These are phyloP conservation scores for Dothistroma pini DNA, from an alignment of 2,329 filamentous ascomycete genomes.

Conservation along the genomic window DNA sequence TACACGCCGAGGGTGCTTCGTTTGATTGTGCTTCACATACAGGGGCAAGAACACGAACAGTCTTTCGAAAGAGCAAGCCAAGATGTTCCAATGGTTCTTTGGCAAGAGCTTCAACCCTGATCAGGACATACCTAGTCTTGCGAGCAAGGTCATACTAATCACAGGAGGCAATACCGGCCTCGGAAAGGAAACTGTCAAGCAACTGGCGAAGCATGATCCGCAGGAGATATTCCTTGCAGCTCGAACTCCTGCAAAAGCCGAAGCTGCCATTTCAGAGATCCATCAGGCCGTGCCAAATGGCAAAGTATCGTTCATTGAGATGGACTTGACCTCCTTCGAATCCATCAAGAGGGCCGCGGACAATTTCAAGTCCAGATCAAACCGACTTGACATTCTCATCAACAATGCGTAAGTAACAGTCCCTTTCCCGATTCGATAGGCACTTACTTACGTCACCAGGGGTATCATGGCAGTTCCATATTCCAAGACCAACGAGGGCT, in stretches of 20 bases:
- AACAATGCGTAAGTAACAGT: conserved; percentile 23
- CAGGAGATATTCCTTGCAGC: conserved; percentile 47
- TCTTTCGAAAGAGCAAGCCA: background rate
- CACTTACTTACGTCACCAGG: conserved; percentile 18
- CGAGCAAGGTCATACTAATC: conserved; percentile 32
- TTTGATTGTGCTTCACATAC: background rate
- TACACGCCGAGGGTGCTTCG: background rate
- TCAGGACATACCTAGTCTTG: conserved; percentile 32
- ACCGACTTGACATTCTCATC: conserved; percentile 36
- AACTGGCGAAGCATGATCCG: conserved; percentile 46
- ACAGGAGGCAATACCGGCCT: conserved; percentile 44
- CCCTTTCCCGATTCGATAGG: conserved; percentile 29
- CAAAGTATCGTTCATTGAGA: conserved; percentile 43
- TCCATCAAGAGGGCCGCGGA: conserved; percentile 47
- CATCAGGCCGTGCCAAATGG: conserved; percentile 35
- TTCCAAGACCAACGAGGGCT: conserved; percentile 45
- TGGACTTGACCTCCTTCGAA: conserved; percentile 52
- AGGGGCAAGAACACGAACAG: background rate
- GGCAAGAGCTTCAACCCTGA: conserved; percentile 29
- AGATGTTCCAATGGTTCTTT: conserved; percentile 20
- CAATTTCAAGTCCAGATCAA: conserved; percentile 35
- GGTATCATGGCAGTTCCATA: conserved; percentile 41
- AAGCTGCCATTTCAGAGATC: conserved; percentile 41
- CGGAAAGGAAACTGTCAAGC: conserved; percentile 46
- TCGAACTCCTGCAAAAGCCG: conserved; percentile 43